Conservation (phyloP, 2,329 filamentous ascomycete species). For the Fusarium sp. region DNA sequence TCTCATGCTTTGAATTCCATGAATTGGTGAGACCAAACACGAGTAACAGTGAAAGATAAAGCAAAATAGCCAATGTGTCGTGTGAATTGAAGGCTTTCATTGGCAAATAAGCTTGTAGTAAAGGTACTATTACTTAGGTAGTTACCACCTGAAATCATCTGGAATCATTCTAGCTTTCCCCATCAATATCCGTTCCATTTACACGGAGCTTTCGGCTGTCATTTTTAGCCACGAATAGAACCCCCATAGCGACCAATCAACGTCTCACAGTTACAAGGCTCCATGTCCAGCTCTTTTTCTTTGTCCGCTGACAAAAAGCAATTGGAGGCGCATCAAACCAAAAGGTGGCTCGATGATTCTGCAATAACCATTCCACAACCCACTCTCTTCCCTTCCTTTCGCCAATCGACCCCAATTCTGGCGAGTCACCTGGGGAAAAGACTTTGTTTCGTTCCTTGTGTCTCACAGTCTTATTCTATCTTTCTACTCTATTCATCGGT, state of each 20-base stretch:
- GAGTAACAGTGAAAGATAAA: neutral
- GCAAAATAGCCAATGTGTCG: neutral
- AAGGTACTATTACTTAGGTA: neutral
- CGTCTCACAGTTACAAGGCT: slow-evolving; percentile 26
- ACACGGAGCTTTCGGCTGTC: slow-evolving; percentile 18
- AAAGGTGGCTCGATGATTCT: slow-evolving; percentile 49
- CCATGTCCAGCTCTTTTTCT: slow-evolving; percentile 25
- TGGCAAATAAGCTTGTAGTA: neutral
- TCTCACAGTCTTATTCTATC: slow-evolving; percentile 5
- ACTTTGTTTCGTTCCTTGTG: slow-evolving; percentile 16
- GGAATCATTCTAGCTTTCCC: slow-evolving; percentile 30
- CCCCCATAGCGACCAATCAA: slow-evolving; percentile 25
- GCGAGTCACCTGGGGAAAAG: slow-evolving; percentile 14
- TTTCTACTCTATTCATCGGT: neutral
- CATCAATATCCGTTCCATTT: slow-evolving; percentile 24
- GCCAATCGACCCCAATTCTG: slow-evolving; percentile 33
- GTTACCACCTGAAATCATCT: neutral
- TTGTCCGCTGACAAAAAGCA: slow-evolving; percentile 42
- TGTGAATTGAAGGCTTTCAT: neutral
- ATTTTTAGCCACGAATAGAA: slow-evolving; percentile 5
- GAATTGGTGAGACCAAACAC: neutral
- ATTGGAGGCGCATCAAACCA: slow-evolving; percentile 6
- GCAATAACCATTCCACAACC: slow-evolving; percentile 51
- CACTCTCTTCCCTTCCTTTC: slow-evolving; percentile 33
- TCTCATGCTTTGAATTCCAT: neutral